Percentiles rank a stretch among this genome's conserved stretches.
Evolutionary conservation across 768 basidiomycete species (phyloP).

Genomic region (Hygrophorus russula): DNA sequence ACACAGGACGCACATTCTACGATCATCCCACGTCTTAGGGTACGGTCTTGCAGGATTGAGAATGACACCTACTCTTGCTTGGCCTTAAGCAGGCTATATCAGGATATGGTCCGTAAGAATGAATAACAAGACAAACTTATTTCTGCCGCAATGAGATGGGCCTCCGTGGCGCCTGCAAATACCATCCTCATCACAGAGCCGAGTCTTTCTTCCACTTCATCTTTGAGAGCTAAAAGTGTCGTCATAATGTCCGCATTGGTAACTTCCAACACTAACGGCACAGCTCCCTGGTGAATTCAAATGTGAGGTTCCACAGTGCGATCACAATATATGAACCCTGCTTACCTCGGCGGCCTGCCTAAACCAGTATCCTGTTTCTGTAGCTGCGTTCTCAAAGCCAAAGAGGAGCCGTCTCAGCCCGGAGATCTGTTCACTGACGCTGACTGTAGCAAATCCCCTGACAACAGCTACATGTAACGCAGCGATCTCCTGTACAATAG

Average conservation of each 20-base stretch:
- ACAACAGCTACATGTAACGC: constrained; percentile 56
- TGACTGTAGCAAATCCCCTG: constrained; percentile 15
- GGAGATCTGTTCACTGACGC: constrained; percentile 60
- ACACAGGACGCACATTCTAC: constrained; percentile 38
- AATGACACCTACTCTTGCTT: constrained; percentile 38
- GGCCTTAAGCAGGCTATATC: constrained; percentile 20
- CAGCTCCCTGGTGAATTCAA: constrained; percentile 30
- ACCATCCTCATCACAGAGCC: constrained; percentile 51
- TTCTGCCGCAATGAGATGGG: constrained; percentile 56
- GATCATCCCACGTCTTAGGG: constrained; percentile 64
- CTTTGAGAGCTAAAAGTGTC: constrained; percentile 54
- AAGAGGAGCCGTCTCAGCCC: constrained; percentile 50
- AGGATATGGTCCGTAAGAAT: background rate
- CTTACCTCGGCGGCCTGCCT: constrained; percentile 43
- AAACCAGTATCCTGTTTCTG: constrained; percentile 44
- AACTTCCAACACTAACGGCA: constrained; percentile 59
- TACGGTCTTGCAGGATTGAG: constrained; percentile 50
- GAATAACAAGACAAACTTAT: constrained; percentile 29
- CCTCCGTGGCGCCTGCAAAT: constrained; percentile 51
- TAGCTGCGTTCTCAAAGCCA: constrained; percentile 36
- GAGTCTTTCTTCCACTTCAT: constrained; percentile 47
- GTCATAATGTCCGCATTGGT: constrained; percentile 68
- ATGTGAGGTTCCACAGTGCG: constrained; percentile 4
- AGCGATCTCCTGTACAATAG: constrained; percentile 46
- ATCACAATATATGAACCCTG: background rate